Percentiles rank a stretch among this genome's conserved stretches.
phyloP scores from a whole-genome alignment of 2,329 filamentous ascomycete species.

The Escovopsis weberi region DNA sequence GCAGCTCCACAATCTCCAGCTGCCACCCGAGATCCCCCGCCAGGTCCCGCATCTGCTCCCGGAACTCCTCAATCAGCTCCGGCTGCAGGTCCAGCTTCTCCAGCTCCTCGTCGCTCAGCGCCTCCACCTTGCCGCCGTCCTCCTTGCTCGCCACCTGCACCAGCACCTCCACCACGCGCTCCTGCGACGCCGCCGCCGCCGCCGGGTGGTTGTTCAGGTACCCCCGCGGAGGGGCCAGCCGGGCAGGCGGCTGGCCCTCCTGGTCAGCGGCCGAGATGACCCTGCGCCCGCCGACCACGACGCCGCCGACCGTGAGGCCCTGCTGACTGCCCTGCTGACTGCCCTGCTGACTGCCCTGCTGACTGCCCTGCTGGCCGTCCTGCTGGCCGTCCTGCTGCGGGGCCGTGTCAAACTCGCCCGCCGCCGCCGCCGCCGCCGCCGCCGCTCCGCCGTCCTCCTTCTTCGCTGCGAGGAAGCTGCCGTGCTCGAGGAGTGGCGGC shows the following conservation, averaged over 20 bases:
- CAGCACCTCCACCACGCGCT: slow-evolving; percentile 26
- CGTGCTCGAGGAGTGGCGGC: slow-evolving; percentile 20
- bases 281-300: slow-evolving; percentile 36
- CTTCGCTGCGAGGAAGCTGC: slow-evolving; percentile 13
- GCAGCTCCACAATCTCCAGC: slow-evolving; percentile 61
- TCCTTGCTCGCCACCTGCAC: slow-evolving; percentile 31
- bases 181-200: slow-evolving; percentile 1
- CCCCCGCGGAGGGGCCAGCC: slow-evolving; percentile 30
- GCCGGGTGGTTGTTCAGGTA: slow-evolving; percentile 7
- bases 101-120: slow-evolving; percentile 51
- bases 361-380: neutral
- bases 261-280: slow-evolving; percentile 31
- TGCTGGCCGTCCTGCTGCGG: slow-evolving; percentile 5
- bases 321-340: no score
- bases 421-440: slow-evolving; percentile 5
- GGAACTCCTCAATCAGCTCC: slow-evolving; percentile 53
- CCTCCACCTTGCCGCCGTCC: slow-evolving; percentile 46
- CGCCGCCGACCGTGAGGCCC: slow-evolving; percentile 36
- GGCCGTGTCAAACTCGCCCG: no score
- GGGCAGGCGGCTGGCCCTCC: slow-evolving; percentile 31
- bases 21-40: slow-evolving; percentile 65
- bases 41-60: slow-evolving; percentile 50
- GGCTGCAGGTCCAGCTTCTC: slow-evolving; percentile 52
- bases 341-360: no score
- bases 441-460: slow-evolving; percentile 15